Evolutionary conservation across 1,284 basidiomycete species (phyloP).

Genomic region (Ustilago sp.): DNA sequence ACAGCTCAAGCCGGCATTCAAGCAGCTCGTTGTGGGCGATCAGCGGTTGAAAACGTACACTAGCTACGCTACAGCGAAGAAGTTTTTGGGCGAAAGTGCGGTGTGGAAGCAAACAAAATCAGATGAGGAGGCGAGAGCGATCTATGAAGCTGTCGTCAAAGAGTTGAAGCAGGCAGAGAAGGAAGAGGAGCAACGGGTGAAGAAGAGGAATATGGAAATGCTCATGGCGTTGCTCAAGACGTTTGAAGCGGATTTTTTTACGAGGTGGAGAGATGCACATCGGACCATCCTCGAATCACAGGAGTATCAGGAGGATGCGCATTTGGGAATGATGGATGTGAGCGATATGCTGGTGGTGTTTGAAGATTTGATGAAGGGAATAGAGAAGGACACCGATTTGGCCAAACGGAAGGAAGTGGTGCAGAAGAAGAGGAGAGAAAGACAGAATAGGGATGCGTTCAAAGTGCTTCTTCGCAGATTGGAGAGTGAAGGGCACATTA

Average conservation of each 20-base stretch:
- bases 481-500: conserved; percentile 77
- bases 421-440: conserved; percentile 37
- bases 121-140: conserved; percentile 49
- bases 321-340: conserved; percentile 53
- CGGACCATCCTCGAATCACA: conserved; percentile 60
- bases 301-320: conserved; percentile 56
- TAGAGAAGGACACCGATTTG: conserved; percentile 57
- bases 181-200: conserved; percentile 33
- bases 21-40: conserved; percentile 28
- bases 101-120: conserved; percentile 43
- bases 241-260: conserved; percentile 63
- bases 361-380: conserved; percentile 58
- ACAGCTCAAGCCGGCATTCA: conserved; percentile 51
- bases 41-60: conserved; percentile 57
- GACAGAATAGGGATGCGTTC: conserved; percentile 60
- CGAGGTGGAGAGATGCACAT: conserved; percentile 67
- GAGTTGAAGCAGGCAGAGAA: conserved; percentile 51
- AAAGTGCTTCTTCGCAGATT: conserved; percentile 80
- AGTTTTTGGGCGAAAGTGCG: conserved; percentile 25
- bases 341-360: conserved; percentile 65
- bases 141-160: conserved; percentile 49
- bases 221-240: conserved; percentile 62
- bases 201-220: conserved; percentile 59
- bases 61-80: conserved; percentile 55
- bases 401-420: conserved; percentile 27